Conservation (phyloP, 2,329 filamentous ascomycete species). For the Trichoderma asperellum region DNA sequence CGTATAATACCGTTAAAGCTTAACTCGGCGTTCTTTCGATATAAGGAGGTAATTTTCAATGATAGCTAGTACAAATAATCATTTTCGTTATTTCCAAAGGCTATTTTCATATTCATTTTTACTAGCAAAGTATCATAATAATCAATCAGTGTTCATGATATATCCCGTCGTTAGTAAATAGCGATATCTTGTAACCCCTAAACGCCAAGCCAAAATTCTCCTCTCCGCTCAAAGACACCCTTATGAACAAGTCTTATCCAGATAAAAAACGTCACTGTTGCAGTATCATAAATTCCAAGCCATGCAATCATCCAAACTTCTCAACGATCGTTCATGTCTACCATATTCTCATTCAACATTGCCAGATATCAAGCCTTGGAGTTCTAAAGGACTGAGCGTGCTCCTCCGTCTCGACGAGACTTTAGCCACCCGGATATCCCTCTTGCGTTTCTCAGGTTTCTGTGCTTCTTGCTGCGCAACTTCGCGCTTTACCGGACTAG, state of each 20-base stretch:
- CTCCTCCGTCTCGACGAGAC: constrained; percentile 68
- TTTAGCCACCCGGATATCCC: constrained; percentile 58
- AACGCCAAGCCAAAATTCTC: constrained; percentile 1
- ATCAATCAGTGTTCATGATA: background rate
- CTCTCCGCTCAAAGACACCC: background rate
- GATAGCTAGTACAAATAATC: background rate
- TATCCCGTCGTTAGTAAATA: background rate
- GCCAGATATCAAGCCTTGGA: constrained; percentile 65
- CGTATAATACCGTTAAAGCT: background rate
- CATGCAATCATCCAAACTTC: background rate
- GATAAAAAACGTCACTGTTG: background rate
- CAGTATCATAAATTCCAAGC: background rate
- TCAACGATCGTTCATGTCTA: background rate
- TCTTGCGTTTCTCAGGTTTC: constrained; percentile 51
- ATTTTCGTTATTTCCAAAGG: background rate
- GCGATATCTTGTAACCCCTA: background rate
- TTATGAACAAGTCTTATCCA: background rate
- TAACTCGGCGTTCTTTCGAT: background rate
- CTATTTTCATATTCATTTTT: background rate
- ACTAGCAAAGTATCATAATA: background rate
- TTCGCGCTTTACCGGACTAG: constrained; percentile 45
- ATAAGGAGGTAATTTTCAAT: background rate
- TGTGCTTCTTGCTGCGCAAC: constrained; percentile 32
- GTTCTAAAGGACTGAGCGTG: constrained; percentile 74
- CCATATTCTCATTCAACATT: constrained; percentile 45